Conservation (phyloP, 306 rosid genomes). For the Vigna mungo region DNA sequence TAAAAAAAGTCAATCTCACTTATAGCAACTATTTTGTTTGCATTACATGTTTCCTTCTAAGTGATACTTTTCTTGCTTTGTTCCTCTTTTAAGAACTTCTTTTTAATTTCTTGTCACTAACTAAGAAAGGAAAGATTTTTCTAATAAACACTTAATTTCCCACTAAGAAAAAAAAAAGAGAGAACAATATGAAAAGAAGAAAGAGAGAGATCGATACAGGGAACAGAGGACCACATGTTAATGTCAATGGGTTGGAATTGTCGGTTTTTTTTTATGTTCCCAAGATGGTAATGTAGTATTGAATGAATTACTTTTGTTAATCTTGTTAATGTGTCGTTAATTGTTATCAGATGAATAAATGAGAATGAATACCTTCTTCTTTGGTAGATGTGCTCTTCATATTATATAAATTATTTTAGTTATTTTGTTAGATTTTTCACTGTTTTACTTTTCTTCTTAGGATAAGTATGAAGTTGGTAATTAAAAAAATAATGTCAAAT, state of each 20-base stretch:
- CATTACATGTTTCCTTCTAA: conserved; percentile 21
- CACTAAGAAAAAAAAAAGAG: conserved; percentile 16
- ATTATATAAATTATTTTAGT: no score
- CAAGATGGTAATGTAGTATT: not conserved
- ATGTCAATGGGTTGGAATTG: not conserved
- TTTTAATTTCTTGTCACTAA: not conserved
- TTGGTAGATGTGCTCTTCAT: no score
- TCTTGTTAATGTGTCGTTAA: not conserved
- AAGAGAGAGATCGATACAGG: not conserved
- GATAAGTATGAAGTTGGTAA: conserved; percentile 12
- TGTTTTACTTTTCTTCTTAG: not conserved
- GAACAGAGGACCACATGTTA: conserved; percentile 5
- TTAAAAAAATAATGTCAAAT: not conserved
- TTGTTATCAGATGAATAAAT: not conserved
- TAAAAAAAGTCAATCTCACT: conserved; percentile 15
- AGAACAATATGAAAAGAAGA: not conserved
- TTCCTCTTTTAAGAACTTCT: not conserved
- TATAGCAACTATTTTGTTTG: not conserved
- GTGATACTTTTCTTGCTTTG: not conserved
- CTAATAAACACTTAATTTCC: not conserved
- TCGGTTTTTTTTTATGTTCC: not conserved
- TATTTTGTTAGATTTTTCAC: not conserved
- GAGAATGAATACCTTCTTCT: not conserved
- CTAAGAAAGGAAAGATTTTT: not conserved
- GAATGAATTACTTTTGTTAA: not conserved